Conservation (phyloP, 179 eudicot species). For the Corrigiola litoralis region DNA sequence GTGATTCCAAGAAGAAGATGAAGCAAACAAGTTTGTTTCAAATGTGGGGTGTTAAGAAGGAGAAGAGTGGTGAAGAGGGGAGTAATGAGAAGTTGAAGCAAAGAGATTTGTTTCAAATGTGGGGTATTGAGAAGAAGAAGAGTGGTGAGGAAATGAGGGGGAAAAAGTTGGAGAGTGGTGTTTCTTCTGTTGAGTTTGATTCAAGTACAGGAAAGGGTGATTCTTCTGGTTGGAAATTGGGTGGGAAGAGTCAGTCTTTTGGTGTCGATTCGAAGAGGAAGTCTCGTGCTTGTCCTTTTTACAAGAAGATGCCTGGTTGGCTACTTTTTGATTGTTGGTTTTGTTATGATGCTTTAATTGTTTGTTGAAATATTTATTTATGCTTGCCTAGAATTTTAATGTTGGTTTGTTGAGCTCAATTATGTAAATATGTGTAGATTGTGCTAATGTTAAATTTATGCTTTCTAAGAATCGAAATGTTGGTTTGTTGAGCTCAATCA, state of each 20-base stretch:
- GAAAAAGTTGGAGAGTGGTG: too few relatives aligned
- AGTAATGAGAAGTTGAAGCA: background rate
- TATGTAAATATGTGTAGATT: background rate
- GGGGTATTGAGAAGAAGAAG: background rate
- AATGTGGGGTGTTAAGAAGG: conserved; percentile 38
- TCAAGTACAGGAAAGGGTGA: background rate
- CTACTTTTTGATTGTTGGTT: background rate
- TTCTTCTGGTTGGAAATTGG: background rate
- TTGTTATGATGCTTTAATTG: background rate
- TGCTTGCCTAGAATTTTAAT: background rate
- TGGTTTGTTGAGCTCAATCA: background rate
- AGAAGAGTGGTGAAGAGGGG: background rate
- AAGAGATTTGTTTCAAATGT: too few relatives aligned
- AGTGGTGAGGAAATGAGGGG: too few relatives aligned
- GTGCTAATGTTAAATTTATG: background rate
- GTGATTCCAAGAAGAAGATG: conserved; percentile 27
- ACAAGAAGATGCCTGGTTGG: conserved; percentile 60
- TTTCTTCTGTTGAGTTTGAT: background rate
- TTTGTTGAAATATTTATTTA: background rate
- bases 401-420: background rate
- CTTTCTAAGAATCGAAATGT: too few relatives aligned
- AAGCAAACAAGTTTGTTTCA: conserved; percentile 46
- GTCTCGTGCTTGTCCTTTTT: conserved; percentile 50
- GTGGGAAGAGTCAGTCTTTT: background rate
- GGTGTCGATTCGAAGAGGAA: conserved; percentile 1